A percentile compares a stretch with the other conserved stretches of the same genome.
Evolutionary conservation across 345 rosid species (phyloP).

Genomic region (Euphorbia lathyris): DNA sequence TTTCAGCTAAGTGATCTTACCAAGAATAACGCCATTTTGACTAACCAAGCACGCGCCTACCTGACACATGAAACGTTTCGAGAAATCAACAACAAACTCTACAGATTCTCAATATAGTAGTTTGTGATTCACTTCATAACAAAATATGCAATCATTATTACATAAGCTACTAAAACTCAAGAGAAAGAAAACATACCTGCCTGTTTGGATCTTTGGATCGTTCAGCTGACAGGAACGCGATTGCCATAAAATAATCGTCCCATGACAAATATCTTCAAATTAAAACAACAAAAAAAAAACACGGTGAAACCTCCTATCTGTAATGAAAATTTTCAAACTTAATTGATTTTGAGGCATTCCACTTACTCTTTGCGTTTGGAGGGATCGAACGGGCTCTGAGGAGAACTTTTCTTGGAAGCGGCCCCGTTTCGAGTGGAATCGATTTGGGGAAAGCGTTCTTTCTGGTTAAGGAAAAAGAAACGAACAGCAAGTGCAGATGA

Average conservation of each 20-base stretch:
- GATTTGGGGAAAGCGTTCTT: slow-evolving; percentile 21
- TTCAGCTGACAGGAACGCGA: slow-evolving; percentile 79
- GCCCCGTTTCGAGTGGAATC: slow-evolving; percentile 32
- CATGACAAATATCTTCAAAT: slow-evolving; percentile 82
- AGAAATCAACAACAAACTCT: not conserved
- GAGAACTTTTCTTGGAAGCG: slow-evolving; percentile 32
- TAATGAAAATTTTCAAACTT: not conserved
- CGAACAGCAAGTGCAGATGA: slow-evolving; percentile 58
- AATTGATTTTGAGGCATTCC: not conserved
- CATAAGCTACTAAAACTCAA: not conserved
- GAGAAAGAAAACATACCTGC: slow-evolving; percentile 50
- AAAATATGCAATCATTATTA: not conserved
- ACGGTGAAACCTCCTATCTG: not conserved
- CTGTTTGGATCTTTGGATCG: slow-evolving; percentile 95
- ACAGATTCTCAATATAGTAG: not conserved
- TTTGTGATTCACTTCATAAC: not conserved
- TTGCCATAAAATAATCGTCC: slow-evolving; percentile 97
- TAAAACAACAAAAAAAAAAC: too few relatives aligned
- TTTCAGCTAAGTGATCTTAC: slow-evolving; percentile 36
- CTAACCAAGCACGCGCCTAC: slow-evolving; percentile 97
- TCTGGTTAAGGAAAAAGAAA: slow-evolving; percentile 41
- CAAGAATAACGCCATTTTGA: slow-evolving; percentile 81
- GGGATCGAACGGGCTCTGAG: slow-evolving; percentile 63
- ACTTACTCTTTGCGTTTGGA: slow-evolving; percentile 69
- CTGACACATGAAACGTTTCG: slow-evolving; percentile 29